Base-by-base conservation (phyloP, 1,139 yeast genomes). In the Saccharomyces hybrid region DNA sequence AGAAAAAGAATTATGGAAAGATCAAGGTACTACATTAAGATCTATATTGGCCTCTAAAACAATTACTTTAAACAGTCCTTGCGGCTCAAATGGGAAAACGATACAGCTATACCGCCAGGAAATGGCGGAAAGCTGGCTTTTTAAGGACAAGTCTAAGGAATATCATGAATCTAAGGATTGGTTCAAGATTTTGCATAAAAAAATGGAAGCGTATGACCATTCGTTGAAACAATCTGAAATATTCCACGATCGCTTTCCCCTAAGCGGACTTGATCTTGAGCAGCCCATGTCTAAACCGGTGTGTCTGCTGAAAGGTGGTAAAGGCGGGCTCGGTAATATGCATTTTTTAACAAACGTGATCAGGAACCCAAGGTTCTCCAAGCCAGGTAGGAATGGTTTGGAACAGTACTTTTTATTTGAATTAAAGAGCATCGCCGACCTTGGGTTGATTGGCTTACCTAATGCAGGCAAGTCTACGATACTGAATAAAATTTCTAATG, bases 291-390 rank as follows among this genome's bases (percentile, higher is more conserved):
- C 75, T 4, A 78, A 78, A 38, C 96, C 97, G 1, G 68, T 84
- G n/a, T 73, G 88, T 48, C 66, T 93, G 21, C 65, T 91, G 49
- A 78, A 80, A 62, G 99, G 99, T 48, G 99, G 99, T 4, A 75
- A 77, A 61, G 98, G 98, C 28, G 99, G 99, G 0, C 78, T 91
- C 76, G 99, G 99, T 1, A 93, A 93, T 69, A 89, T 90, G 93
- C 97, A 91, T 68, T 93, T 93, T 66, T 75, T 88, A 52, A 89
- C 97, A 0, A 78, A 85, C 52, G 82, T 84, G 54, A 83, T 93
- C 53, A 80, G 97, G 55, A 91, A 90, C 65, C 99, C 99, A 4
- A 75, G 95, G 52, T 93, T 93, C 68, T 82, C 95, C 42, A 91
- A 90, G 64, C 66, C 68, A 46, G 99, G 98, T 2, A 78, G 98